Conservation (phyloP, 108 stramenopile genomes). For the Parmales sp. region DNA sequence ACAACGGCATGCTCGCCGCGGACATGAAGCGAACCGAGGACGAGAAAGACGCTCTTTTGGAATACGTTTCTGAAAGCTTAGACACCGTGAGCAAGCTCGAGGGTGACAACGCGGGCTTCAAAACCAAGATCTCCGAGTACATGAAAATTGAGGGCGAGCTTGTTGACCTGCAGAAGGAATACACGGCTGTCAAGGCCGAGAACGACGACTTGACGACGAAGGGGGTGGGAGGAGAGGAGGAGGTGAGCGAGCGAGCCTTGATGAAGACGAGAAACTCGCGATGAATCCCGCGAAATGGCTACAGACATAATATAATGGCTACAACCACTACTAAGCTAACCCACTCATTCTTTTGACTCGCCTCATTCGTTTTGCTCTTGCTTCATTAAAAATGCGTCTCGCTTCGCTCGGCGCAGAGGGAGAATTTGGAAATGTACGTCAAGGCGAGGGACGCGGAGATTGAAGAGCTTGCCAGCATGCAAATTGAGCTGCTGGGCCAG, state of each 20-base stretch:
- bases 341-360: too few relatives aligned
- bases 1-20: background rate
- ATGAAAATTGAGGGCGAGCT: background rate
- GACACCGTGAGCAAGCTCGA: constrained; percentile 1
- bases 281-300: too few relatives aligned
- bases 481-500: constrained; percentile 2
- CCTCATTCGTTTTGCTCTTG: too few relatives aligned
- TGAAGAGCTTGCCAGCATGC: background rate
- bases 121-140: background rate
- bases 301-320: too few relatives aligned
- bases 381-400: too few relatives aligned
- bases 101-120: background rate
- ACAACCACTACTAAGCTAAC: too few relatives aligned
- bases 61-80: background rate
- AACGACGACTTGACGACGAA: background rate
- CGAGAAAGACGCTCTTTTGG: constrained; percentile 6
- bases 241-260: too few relatives aligned
- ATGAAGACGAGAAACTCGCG: too few relatives aligned
- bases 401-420: too few relatives aligned
- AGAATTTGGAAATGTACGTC: background rate
- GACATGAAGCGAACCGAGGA: background rate
- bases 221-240: background rate
- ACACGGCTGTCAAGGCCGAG: background rate
- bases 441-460: background rate
- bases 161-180: background rate